Evolutionary conservation across 352 stramenopile genomes (phyloP).

Genomic region (Pythium scleroteichum): DNA sequence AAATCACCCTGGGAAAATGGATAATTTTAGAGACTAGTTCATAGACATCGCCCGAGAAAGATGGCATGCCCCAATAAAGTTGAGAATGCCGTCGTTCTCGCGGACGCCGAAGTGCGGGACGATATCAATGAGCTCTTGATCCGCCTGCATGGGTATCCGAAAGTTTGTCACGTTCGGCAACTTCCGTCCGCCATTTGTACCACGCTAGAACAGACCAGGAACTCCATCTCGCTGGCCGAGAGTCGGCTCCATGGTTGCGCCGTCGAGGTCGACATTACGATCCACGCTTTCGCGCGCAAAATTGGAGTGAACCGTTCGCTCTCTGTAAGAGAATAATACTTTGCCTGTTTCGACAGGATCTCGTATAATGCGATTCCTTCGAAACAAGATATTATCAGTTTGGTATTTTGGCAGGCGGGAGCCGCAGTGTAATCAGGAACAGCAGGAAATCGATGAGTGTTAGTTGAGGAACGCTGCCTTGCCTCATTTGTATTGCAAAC

Average conservation of each 20-base stretch:
- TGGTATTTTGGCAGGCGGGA: too few relatives aligned
- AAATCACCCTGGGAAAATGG: constrained; percentile 68
- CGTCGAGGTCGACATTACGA: constrained; percentile 16
- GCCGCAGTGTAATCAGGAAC: too few relatives aligned
- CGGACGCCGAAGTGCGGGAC: constrained; percentile 84
- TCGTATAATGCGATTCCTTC: too few relatives aligned
- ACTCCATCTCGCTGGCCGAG: constrained; percentile 76
- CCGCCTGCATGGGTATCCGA: constrained; percentile 41
- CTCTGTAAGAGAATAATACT: too few relatives aligned
- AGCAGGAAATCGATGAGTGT: too few relatives aligned
- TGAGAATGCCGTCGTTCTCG: constrained; percentile 75
- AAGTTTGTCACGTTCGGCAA: too few relatives aligned
- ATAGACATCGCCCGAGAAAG: neutral
- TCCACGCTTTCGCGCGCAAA: constrained; percentile 6
- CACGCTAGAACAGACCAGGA: constrained; percentile 51
- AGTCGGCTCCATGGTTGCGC: constrained; percentile 33
- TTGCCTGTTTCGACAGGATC: too few relatives aligned
- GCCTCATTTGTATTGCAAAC: too few relatives aligned
- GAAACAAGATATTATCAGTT: too few relatives aligned
- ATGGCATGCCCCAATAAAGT: constrained; percentile 68
- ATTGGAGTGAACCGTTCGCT: too few relatives aligned
- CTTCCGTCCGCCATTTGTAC: neutral
- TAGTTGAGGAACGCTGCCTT: too few relatives aligned
- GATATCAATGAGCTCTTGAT: constrained; percentile 87
- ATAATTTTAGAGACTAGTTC: too few relatives aligned